phyloP scores from a whole-genome alignment of 163 green algal genomes.

The Scenedesmus sp. region DNA sequence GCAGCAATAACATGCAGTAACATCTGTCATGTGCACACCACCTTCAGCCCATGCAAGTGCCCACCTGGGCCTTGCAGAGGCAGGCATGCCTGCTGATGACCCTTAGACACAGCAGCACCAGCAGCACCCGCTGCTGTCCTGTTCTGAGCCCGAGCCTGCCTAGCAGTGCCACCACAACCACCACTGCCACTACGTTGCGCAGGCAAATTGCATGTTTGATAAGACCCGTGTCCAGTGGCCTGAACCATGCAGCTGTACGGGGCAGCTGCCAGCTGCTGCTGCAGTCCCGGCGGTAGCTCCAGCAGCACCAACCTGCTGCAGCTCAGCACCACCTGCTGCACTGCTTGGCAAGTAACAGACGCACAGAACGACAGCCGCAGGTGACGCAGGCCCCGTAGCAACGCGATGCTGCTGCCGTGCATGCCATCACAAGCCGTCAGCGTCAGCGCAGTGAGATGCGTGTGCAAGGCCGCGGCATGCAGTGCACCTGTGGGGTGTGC shows the following conservation, averaged over 20 bases:
- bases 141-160: background rate
- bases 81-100: background rate
- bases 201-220: no score
- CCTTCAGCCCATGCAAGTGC: constrained; percentile 24
- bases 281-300: constrained; percentile 15
- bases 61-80: constrained; percentile 18
- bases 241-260: background rate
- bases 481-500: background rate
- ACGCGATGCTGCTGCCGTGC: background rate
- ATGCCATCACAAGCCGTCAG: constrained; percentile 24
- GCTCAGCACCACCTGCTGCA: constrained; percentile 25
- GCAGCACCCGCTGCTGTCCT: background rate
- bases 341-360: background rate
- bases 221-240: background rate
- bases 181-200: background rate
- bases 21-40: background rate
- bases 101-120: background rate
- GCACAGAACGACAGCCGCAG: constrained; percentile 27
- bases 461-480: background rate
- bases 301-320: constrained; percentile 20
- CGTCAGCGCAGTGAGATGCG: constrained; percentile 5
- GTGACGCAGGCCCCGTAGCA: background rate
- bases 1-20: background rate
- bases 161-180: background rate
- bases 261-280: background rate